Evolutionary conservation across 768 basidiomycete species (phyloP).

Genomic region (Pisolithus orientalis): DNA sequence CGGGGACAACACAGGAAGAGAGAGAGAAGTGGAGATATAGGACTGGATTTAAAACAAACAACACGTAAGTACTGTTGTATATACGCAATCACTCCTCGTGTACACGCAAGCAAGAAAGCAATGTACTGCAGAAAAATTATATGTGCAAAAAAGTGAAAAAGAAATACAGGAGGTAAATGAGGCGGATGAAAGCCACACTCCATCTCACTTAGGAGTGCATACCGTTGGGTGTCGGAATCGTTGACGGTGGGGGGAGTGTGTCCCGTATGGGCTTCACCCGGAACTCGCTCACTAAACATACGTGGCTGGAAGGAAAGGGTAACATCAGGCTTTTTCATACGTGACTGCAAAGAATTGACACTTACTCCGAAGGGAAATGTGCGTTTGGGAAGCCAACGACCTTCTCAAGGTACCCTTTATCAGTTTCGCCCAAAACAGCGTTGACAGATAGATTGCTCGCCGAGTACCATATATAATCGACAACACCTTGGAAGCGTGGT

Average conservation of each 20-base stretch:
- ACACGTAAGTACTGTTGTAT: conserved; percentile 9
- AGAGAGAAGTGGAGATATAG: conserved; percentile 13
- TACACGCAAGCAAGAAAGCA: conserved; percentile 20
- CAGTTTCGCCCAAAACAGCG: conserved; percentile 84
- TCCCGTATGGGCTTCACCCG: conserved; percentile 71
- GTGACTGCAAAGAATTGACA: conserved; percentile 17
- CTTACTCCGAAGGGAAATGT: conserved; percentile 96
- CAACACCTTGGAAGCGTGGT: conserved; percentile 76
- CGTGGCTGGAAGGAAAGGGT: conserved; percentile 42
- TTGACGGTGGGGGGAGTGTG: conserved; percentile 28
- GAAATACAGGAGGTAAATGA: conserved; percentile 9
- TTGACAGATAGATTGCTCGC: conserved; percentile 67
- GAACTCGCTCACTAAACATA: conserved; percentile 69
- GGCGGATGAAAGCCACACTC: conserved; percentile 8
- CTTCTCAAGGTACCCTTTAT: conserved; percentile 77
- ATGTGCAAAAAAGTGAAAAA: conserved; percentile 14
- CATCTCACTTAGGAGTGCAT: conserved; percentile 17
- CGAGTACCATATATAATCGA: conserved; percentile 96
- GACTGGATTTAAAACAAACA: conserved; percentile 7
- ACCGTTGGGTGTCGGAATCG: conserved; percentile 33
- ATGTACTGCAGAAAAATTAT: conserved; percentile 21
- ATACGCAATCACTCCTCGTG: conserved; percentile 14
- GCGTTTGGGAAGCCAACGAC: conserved; percentile 95
- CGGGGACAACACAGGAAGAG: neutral
- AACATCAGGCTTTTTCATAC: neutral